phyloP scores from a whole-genome alignment of 805 yeast species.

The Candida easanensis region DNA sequence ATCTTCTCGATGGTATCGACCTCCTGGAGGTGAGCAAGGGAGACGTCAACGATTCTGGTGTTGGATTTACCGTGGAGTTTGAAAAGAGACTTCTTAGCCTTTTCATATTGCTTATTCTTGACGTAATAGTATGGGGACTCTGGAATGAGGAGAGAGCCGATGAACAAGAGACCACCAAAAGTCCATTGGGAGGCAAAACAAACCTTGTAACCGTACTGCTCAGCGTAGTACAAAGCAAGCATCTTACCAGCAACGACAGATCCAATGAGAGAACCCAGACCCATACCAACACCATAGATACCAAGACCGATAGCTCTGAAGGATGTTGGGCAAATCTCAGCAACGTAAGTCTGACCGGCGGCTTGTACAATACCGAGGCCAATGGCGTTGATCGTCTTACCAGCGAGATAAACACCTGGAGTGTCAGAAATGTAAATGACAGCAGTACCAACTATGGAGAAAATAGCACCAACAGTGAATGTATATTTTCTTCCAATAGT shows the following conservation, averaged over 20 bases:
- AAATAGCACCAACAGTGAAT: neutral
- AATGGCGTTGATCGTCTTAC: constrained; percentile 1
- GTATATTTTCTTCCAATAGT: constrained; percentile 1
- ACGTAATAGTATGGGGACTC: constrained; percentile 1
- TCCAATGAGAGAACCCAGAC: constrained; percentile 2
- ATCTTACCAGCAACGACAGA: constrained; percentile 2
- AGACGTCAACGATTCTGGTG: neutral
- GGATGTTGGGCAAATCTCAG: neutral
- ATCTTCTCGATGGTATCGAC: neutral
- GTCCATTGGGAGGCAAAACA: constrained; percentile 2
- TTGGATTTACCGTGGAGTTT: neutral
- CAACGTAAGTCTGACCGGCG: neutral
- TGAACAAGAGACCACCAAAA: neutral
- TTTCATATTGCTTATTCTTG: neutral
- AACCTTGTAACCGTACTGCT: constrained; percentile 1
- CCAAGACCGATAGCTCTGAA: neutral
- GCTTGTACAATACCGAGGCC: constrained; percentile 1
- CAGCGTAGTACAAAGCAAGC: neutral
- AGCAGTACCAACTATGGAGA: constrained; percentile 1
- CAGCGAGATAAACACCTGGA: constrained; percentile 2
- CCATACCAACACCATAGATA: neutral
- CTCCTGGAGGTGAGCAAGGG: neutral
- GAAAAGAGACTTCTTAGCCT: neutral
- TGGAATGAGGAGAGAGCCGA: neutral
- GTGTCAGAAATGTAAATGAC: neutral